Percentiles rank a stretch among this genome's conserved stretches.
These are phyloP conservation scores for Raddia distichophylla DNA, from an alignment of 176 grass and related monocot genomes.

Conservation along the genomic window DNA sequence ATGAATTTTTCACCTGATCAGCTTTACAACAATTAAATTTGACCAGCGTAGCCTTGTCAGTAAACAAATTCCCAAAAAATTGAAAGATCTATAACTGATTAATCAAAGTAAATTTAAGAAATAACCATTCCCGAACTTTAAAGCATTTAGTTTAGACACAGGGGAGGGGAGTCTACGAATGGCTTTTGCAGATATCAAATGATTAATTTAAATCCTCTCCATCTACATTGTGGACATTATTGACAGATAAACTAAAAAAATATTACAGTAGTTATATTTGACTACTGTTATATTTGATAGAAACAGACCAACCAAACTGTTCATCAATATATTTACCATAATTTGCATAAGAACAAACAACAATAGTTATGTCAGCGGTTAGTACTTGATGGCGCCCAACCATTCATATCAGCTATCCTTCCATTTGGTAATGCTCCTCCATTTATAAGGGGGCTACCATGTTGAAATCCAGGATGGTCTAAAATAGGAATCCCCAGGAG, in stretches of 20 bases:
- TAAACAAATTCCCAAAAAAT: too few species aligned
- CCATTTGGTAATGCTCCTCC: constrained; percentile 56
- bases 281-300: not conserved
- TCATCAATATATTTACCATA: not conserved
- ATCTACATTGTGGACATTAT: too few species aligned
- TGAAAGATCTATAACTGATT: too few species aligned
- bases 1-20: too few species aligned
- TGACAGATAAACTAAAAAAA: too few species aligned
- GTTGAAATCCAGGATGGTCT: constrained; percentile 53
- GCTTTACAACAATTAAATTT: too few species aligned
- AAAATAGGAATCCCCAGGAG: constrained; percentile 53
- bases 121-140: not conserved
- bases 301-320: not conserved
- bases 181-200: too few species aligned
- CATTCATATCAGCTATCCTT: constrained; percentile 46
- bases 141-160: not conserved
- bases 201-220: too few species aligned
- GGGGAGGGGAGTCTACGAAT: too few species aligned
- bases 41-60: too few species aligned
- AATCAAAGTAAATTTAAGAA: not conserved
- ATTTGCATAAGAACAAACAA: not conserved
- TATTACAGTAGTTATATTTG: too few species aligned
- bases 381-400: constrained; percentile 48
- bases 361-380: constrained; percentile 39
- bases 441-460: constrained; percentile 49